Percentiles rank a stretch among this genome's conserved stretches.
Conservation (phyloP, 2,329 filamentous ascomycete genomes). For the Alternaria rosae region DNA sequence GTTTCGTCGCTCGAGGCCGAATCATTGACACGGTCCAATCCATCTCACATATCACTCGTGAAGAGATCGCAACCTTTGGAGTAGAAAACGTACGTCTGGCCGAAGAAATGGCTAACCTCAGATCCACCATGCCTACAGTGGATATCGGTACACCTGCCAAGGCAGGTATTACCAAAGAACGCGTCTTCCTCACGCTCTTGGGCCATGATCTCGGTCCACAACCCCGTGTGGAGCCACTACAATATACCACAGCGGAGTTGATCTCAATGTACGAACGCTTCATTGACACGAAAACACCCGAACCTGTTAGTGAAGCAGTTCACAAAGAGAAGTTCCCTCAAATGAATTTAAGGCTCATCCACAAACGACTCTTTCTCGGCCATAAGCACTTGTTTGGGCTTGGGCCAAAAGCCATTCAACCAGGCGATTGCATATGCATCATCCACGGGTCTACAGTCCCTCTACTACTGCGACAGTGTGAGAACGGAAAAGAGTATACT, state of each 20-base stretch:
- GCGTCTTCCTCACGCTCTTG: background rate
- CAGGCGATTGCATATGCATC: slow-evolving; percentile 7
- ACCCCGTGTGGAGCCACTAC: background rate
- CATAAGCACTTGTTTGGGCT: background rate
- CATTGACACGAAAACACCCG: background rate
- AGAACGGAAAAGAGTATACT: background rate
- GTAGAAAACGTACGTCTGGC: background rate
- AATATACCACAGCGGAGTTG: background rate
- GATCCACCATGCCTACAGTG: background rate
- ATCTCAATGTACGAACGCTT: background rate
- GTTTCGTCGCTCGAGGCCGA: background rate
- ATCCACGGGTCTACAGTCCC: slow-evolving; percentile 2
- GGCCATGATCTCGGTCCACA: background rate
- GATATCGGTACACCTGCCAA: background rate
- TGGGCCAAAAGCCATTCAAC: background rate
- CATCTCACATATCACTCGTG: background rate
- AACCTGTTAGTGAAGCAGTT: background rate
- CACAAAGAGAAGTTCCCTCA: background rate
- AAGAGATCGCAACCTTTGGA: background rate
- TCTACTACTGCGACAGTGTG: slow-evolving; percentile 5
- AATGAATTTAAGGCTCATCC: background rate
- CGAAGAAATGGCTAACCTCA: background rate
- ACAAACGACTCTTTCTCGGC: background rate
- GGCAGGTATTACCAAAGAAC: background rate
- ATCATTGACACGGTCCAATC: background rate